These are phyloP conservation scores for Colletotrichum musicola DNA, from an alignment of 2,329 filamentous ascomycete species.

Conservation along the genomic window DNA sequence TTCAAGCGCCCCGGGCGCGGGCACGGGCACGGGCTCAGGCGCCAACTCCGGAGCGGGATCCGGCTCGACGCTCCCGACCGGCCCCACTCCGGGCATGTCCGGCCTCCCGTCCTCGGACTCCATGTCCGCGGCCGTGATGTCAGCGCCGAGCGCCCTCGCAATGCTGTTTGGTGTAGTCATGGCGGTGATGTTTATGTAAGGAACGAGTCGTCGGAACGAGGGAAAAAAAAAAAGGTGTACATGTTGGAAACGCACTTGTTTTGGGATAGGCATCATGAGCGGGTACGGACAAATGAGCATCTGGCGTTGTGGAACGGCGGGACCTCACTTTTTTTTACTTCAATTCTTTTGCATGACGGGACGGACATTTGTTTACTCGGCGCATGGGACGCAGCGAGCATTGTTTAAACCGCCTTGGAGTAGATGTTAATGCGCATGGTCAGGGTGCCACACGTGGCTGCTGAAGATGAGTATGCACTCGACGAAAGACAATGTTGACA, in stretches of 20 bases:
- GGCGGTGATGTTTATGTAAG: conserved; percentile 12
- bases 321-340: background rate
- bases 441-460: background rate
- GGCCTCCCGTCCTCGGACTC: conserved; percentile 17
- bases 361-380: conserved; percentile 10
- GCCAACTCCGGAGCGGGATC: background rate
- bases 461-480: no score
- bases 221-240: background rate
- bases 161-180: background rate
- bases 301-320: conserved; percentile 21
- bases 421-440: conserved; percentile 8
- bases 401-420: conserved; percentile 7
- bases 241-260: conserved; percentile 11
- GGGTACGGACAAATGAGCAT: background rate
- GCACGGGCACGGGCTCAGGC: background rate
- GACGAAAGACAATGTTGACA: no score
- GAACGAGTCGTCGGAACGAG: background rate
- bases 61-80: background rate
- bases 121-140: conserved; percentile 3
- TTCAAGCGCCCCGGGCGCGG: background rate
- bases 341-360: conserved; percentile 1
- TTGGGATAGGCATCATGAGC: conserved; percentile 20
- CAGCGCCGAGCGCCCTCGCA: background rate
- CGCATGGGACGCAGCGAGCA: conserved; percentile 30
- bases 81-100: conserved; percentile 11